A percentile compares a stretch with the other conserved stretches of the same genome.
phyloP scores from a whole-genome alignment of 2,329 filamentous ascomycete genomes.

The Pochonia chlamydosporia region DNA sequence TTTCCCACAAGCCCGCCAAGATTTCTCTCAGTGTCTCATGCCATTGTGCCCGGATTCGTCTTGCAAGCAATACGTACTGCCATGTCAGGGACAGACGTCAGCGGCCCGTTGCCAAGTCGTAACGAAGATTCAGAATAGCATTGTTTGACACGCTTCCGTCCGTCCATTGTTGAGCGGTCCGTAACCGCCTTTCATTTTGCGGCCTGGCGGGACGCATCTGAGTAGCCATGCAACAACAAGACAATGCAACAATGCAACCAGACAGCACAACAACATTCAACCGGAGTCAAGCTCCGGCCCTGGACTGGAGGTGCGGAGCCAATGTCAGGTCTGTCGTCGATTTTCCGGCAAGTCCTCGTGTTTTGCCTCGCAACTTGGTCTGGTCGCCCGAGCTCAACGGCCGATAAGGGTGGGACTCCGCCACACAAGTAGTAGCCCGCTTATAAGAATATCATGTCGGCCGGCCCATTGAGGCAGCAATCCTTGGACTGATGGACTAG shows the following conservation, averaged over 20 bases:
- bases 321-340: no score
- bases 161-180: not conserved
- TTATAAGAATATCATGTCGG: not conserved
- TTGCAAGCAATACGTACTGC: no score
- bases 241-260: no score
- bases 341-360: not conserved
- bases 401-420: not conserved
- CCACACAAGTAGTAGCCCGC: not conserved
- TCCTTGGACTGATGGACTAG: no score
- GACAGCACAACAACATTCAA: no score
- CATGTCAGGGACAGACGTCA: not conserved
- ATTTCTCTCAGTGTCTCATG: no score
- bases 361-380: no score
- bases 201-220: no score
- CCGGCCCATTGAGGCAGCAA: no score
- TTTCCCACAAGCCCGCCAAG: no score
- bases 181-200: no score
- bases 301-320: not conserved
- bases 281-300: not conserved
- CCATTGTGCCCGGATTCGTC: not conserved
- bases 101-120: not conserved
- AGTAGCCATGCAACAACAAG: no score
- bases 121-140: not conserved
- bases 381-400: not conserved
- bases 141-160: not conserved